Conservation (phyloP, 768 basidiomycete species). For the Cystofilobasidium ferigula region DNA sequence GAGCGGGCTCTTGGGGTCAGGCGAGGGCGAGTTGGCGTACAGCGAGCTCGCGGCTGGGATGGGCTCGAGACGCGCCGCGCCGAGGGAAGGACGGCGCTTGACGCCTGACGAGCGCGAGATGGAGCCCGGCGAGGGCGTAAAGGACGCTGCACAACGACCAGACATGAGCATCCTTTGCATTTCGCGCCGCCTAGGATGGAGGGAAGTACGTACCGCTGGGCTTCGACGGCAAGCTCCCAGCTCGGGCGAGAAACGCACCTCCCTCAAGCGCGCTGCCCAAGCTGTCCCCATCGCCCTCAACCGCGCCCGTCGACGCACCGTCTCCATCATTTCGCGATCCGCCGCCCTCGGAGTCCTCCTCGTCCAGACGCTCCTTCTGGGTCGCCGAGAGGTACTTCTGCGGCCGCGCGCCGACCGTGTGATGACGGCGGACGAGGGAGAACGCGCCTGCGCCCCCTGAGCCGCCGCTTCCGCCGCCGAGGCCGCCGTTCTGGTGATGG, state of each 20-base stretch:
- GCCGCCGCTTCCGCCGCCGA: neutral
- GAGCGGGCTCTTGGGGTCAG: neutral
- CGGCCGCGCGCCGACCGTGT: constrained; percentile 16
- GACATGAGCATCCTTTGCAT: neutral
- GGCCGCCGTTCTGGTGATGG: neutral
- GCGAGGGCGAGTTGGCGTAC: neutral
- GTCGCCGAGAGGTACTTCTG: constrained; percentile 6
- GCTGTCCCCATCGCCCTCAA: neutral
- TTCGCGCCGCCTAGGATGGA: neutral
- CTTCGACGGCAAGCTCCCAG: constrained; percentile 11
- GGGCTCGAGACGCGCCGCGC: neutral
- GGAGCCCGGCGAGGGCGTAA: neutral
- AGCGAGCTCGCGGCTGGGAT: neutral
- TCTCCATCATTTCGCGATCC: neutral
- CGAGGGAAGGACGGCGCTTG: constrained; percentile 1
- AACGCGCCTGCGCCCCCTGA: neutral
- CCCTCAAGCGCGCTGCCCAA: neutral
- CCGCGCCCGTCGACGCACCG: neutral
- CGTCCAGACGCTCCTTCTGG: constrained; percentile 8
- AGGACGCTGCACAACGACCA: neutral
- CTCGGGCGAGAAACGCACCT: neutral
- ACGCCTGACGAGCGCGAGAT: neutral
- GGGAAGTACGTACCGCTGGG: neutral
- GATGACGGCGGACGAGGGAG: constrained; percentile 14
- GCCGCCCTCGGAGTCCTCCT: constrained; percentile 8